Conservation (phyloP, 768 basidiomycete species). For the Coprinopsis marcescibilis region DNA sequence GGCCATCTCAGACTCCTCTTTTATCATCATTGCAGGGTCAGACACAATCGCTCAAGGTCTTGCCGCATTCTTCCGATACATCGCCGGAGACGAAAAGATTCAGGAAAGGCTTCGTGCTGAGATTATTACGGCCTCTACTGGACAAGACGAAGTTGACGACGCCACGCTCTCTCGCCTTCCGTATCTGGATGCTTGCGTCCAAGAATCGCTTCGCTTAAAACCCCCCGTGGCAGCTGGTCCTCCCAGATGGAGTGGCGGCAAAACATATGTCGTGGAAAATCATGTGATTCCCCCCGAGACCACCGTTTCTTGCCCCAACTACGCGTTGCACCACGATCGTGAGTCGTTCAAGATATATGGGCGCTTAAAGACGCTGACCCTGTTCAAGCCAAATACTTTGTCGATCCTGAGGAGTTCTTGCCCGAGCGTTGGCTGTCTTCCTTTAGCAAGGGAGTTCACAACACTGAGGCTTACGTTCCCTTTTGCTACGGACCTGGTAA, state of each 20-base stretch:
- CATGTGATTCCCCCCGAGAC: slow-evolving; percentile 6
- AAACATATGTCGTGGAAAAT: background rate
- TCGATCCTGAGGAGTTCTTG: slow-evolving; percentile 15
- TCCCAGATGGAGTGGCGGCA: background rate
- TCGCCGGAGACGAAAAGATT: slow-evolving; percentile 8
- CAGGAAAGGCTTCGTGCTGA: slow-evolving; percentile 12
- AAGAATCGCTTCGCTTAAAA: slow-evolving; percentile 19
- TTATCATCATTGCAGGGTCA: slow-evolving; percentile 19
- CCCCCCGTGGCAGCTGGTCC: slow-evolving; percentile 20
- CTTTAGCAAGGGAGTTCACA: slow-evolving; percentile 13
- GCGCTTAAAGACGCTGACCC: background rate
- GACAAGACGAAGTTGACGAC: slow-evolving; percentile 13
- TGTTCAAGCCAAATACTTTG: slow-evolving; percentile 15
- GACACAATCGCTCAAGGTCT: slow-evolving; percentile 17
- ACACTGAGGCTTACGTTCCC: slow-evolving; percentile 12
- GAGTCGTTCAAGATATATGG: background rate
- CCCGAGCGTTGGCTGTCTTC: slow-evolving; percentile 18
- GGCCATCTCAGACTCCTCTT: slow-evolving; percentile 17
- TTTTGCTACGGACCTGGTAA: slow-evolving; percentile 18
- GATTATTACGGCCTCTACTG: slow-evolving; percentile 9
- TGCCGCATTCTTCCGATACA: slow-evolving; percentile 14
- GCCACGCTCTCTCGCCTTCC: slow-evolving; percentile 12
- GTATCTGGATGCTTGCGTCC: slow-evolving; percentile 21
- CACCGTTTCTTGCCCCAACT: slow-evolving; percentile 5
- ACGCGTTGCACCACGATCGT: slow-evolving; percentile 6